A percentile compares a stretch with the other conserved stretches of the same genome.
phyloP scores from a whole-genome alignment of 495 filamentous ascomycete genomes.

The Friedmanniomyces endolithicus region DNA sequence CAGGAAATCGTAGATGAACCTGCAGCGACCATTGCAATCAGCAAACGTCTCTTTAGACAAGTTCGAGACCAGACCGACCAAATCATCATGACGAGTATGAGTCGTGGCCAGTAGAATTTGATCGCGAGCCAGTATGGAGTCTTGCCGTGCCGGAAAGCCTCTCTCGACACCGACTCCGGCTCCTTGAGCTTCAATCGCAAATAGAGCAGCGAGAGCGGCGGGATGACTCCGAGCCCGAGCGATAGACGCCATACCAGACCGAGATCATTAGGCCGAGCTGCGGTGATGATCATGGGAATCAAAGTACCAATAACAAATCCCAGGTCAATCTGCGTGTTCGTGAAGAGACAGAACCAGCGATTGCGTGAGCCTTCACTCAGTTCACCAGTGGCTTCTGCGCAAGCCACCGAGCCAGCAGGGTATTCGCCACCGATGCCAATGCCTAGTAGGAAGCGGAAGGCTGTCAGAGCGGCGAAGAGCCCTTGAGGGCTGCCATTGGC shows the following conservation, averaged over 20 bases:
- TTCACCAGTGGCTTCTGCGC: constrained; percentile 73
- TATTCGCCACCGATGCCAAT: constrained; percentile 63
- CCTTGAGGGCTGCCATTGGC: constrained; percentile 47
- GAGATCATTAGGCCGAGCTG: constrained; percentile 45
- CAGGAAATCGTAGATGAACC: constrained; percentile 1
- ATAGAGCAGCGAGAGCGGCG: constrained; percentile 61
- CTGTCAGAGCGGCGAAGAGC: constrained; percentile 69
- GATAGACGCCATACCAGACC: constrained; percentile 63
- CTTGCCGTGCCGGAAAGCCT: constrained; percentile 40
- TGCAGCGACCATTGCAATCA: constrained; percentile 24
- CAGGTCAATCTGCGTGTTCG: constrained; percentile 75
- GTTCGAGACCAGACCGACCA: constrained; percentile 82
- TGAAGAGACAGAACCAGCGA: constrained; percentile 87
- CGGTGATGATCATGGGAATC: constrained; percentile 53
- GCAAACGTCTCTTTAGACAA: constrained; percentile 22
- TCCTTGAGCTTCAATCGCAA: constrained; percentile 66
- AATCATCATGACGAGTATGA: constrained; percentile 60
- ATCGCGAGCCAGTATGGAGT: constrained; percentile 48
- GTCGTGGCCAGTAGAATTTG: constrained; percentile 47
- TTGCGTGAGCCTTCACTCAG: constrained; percentile 69
- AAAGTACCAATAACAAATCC: constrained; percentile 67
- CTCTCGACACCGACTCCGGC: constrained; percentile 64
- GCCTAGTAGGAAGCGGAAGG: constrained; percentile 72
- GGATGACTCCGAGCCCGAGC: constrained; percentile 67
- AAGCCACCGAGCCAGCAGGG: constrained; percentile 74